A percentile compares a stretch with the other conserved stretches of the same genome.
Evolutionary conservation across 768 basidiomycete genomes (phyloP).

Genomic region (Gloeostereum incarnatum): DNA sequence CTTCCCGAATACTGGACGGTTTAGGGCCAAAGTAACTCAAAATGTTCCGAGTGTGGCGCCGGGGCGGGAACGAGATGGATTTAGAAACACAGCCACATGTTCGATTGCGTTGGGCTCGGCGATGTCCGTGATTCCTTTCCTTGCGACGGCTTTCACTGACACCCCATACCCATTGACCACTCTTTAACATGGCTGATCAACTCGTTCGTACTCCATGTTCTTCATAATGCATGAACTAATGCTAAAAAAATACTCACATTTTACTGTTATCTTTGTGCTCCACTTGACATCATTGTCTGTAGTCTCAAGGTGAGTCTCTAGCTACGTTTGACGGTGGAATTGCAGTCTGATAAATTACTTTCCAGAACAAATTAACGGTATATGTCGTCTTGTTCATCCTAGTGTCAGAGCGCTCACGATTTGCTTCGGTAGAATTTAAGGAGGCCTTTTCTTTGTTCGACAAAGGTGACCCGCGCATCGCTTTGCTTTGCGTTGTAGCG

Average conservation of each 20-base stretch:
- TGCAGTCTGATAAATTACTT: background rate
- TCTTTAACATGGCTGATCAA: slow-evolving; percentile 46
- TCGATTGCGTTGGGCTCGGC: too few relatives aligned
- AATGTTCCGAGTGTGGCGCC: too few relatives aligned
- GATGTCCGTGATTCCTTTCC: too few relatives aligned
- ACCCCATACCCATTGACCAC: background rate
- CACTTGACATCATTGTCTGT: slow-evolving; percentile 6
- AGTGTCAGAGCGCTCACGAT: slow-evolving; percentile 6
- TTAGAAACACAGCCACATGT: too few relatives aligned
- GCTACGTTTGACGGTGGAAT: slow-evolving; percentile 3
- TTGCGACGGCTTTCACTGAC: too few relatives aligned
- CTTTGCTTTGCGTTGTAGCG: slow-evolving; percentile 1
- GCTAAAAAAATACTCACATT: too few relatives aligned
- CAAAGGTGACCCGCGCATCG: slow-evolving; percentile 52
- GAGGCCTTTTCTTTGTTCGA: slow-evolving; percentile 98
- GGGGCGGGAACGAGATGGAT: too few relatives aligned
- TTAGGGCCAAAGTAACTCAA: too few relatives aligned
- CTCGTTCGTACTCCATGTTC: slow-evolving; percentile 27
- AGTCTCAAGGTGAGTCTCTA: slow-evolving; percentile 49
- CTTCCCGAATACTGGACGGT: too few relatives aligned
- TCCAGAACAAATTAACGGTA: slow-evolving; percentile 87
- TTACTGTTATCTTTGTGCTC: slow-evolving; percentile 9
- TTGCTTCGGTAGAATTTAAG: slow-evolving; percentile 85
- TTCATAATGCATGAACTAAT: too few relatives aligned
- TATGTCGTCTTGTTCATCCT: slow-evolving; percentile 13